phyloP scores from a whole-genome alignment of 306 rosid species.

The Arachis hypogaea region DNA sequence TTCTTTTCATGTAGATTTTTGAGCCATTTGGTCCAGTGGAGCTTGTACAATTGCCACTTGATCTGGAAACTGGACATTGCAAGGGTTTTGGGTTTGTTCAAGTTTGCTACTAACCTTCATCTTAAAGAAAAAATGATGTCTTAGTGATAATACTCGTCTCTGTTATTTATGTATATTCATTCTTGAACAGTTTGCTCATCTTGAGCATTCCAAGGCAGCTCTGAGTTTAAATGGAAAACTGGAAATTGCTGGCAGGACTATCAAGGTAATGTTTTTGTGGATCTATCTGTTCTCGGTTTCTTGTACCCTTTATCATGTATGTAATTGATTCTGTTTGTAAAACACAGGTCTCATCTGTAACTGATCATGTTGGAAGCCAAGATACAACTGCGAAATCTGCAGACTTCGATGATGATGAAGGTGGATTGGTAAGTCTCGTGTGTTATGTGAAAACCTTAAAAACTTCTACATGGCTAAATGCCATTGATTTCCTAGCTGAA shows the following conservation, averaged over 20 bases:
- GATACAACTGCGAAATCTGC: conserved; percentile 87
- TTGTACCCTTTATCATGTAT: conserved; percentile 9
- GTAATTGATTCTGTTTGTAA: conserved; percentile 27
- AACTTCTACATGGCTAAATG: conserved; percentile 6
- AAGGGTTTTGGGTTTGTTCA: conserved; percentile 99
- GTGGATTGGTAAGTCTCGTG: conserved; percentile 80
- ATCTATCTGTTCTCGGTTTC: neutral
- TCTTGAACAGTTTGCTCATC: conserved; percentile 77
- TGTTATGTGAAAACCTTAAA: neutral
- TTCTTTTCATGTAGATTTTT: conserved; percentile 62
- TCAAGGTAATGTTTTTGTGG: conserved; percentile 63
- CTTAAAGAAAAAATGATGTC: conserved; percentile 2
- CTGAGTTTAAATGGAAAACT: conserved; percentile 95
- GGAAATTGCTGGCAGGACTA: conserved; percentile 94
- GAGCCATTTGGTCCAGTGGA: conserved; percentile 99
- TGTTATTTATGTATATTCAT: conserved; percentile 20
- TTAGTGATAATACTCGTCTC: conserved; percentile 11
- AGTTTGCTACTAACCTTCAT: conserved; percentile 54
- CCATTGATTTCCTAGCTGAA: conserved; percentile 9
- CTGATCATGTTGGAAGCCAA: conserved; percentile 95
- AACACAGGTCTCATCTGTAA: conserved; percentile 91
- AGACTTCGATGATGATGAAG: conserved; percentile 96
- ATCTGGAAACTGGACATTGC: conserved; percentile 97
- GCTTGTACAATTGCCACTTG: conserved; percentile 93
- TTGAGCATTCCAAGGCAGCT: conserved; percentile 96